phyloP scores from a whole-genome alignment of 495 filamentous ascomycete species.

The Xylaria intraflava region DNA sequence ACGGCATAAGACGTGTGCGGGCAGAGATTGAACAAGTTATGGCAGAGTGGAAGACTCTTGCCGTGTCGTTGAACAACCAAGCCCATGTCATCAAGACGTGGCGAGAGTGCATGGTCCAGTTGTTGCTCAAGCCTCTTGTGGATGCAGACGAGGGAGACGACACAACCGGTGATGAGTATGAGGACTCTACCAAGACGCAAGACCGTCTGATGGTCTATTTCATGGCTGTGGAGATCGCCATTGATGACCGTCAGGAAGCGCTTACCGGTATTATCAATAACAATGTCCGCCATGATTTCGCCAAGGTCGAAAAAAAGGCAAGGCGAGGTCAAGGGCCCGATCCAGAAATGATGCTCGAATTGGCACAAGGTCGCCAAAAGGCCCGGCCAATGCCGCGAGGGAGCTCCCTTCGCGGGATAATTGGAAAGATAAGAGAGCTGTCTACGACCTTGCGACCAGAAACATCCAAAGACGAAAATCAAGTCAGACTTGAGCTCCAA shows the following conservation, averaged over 20 bases:
- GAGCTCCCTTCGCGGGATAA: conserved; percentile 59
- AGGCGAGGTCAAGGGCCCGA: conserved; percentile 59
- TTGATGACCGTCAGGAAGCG: conserved; percentile 71
- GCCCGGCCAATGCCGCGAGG: conserved; percentile 47
- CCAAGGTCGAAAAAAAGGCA: conserved; percentile 51
- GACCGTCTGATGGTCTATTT: conserved; percentile 79
- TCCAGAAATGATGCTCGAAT: conserved; percentile 58
- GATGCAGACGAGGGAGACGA: conserved; percentile 71
- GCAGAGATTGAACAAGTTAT: conserved; percentile 29
- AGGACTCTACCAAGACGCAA: conserved; percentile 76
- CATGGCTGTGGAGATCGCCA: conserved; percentile 62
- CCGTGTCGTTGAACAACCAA: conserved; percentile 58
- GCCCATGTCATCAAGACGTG: conserved; percentile 62
- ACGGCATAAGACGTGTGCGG: conserved; percentile 16
- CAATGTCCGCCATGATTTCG: conserved; percentile 74
- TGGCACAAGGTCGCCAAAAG: conserved; percentile 50
- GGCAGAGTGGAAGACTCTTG: conserved; percentile 32
- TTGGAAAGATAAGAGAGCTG: conserved; percentile 61
- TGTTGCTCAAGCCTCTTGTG: conserved; percentile 68
- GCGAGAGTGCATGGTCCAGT: conserved; percentile 61
- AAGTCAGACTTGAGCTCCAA: conserved; percentile 57
- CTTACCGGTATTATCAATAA: conserved; percentile 68
- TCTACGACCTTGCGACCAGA: conserved; percentile 56
- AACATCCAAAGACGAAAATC: conserved; percentile 50
- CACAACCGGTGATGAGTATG: conserved; percentile 81